Percentiles rank a stretch among this genome's conserved stretches.
Evolutionary conservation across 192 early-diverging fungal species (phyloP).

Genomic region (Gryganskiella cystojenkinii): DNA sequence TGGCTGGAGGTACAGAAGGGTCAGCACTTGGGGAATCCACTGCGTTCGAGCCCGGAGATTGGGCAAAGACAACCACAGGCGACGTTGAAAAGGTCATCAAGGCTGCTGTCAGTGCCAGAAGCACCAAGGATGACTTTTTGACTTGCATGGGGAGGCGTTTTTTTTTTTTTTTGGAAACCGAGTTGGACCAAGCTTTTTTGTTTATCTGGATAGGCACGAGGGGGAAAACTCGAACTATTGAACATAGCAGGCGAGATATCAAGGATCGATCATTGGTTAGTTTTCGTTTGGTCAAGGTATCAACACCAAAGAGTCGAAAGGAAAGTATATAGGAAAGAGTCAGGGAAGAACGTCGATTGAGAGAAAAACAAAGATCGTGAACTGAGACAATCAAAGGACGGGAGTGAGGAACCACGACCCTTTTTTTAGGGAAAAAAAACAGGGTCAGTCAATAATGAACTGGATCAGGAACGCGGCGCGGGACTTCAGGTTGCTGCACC

Average conservation of each 20-base stretch:
- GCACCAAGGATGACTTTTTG: slow-evolving; percentile 22
- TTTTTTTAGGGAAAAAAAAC: too few relatives aligned
- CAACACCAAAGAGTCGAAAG: not conserved
- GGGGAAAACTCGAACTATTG: too few relatives aligned
- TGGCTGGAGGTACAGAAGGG: not conserved
- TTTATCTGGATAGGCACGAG: not conserved
- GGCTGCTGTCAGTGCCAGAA: slow-evolving; percentile 6
- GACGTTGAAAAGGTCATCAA: not conserved
- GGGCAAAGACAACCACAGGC: not conserved
- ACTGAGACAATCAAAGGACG: not conserved
- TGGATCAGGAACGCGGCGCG: too few relatives aligned
- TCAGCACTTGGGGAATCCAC: not conserved
- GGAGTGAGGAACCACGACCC: too few relatives aligned
- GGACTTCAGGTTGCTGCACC: too few relatives aligned
- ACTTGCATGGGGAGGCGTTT: slow-evolving; percentile 3
- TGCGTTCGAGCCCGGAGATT: not conserved
- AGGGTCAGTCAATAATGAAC: too few relatives aligned
- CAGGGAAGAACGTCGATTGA: not conserved
- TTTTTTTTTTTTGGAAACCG: not conserved
- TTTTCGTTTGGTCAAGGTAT: not conserved
- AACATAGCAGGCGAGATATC: too few relatives aligned
- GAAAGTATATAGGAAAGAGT: not conserved
- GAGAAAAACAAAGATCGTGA: not conserved
- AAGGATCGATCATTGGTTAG: too few relatives aligned
- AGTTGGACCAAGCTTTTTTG: not conserved